Conservation (phyloP, 305 asterid species). For the Andrographis paniculata region DNA sequence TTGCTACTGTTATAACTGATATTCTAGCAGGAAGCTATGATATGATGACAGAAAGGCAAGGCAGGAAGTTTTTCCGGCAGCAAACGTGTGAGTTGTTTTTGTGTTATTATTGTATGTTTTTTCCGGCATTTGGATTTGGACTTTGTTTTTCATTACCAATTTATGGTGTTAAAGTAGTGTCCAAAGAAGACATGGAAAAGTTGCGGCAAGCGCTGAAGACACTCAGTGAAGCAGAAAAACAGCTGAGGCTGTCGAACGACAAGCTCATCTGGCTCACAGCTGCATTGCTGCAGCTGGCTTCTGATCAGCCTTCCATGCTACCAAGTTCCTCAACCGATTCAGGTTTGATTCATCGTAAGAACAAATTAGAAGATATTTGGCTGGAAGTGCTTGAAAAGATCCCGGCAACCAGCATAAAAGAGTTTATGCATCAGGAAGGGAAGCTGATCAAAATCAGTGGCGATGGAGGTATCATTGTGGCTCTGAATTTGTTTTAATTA, state of each 20-base stretch:
- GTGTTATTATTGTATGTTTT: no score
- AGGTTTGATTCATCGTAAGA: slow-evolving; percentile 46
- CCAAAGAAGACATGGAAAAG: slow-evolving; percentile 68
- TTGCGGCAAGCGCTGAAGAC: slow-evolving; percentile 69
- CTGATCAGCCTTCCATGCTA: slow-evolving; percentile 57
- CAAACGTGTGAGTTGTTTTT: slow-evolving; percentile 46
- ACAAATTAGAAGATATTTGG: slow-evolving; percentile 55
- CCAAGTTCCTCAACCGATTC: slow-evolving; percentile 52
- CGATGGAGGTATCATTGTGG: slow-evolving; percentile 45
- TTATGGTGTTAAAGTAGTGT: slow-evolving; percentile 34
- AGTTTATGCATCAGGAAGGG: slow-evolving; percentile 60
- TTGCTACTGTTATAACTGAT: slow-evolving; percentile 95
- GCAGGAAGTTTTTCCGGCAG: slow-evolving; percentile 74
- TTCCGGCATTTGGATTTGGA: no score
- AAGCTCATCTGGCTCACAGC: slow-evolving; percentile 75
- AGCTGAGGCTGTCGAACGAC: slow-evolving; percentile 64
- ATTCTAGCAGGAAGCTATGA: slow-evolving; percentile 92
- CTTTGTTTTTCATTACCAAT: no score
- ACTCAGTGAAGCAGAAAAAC: slow-evolving; percentile 77
- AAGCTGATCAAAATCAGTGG: slow-evolving; percentile 51
- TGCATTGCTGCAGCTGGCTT: slow-evolving; percentile 72
- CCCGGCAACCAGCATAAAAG: slow-evolving; percentile 38
- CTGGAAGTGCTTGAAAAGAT: slow-evolving; percentile 50
- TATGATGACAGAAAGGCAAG: slow-evolving; percentile 53
- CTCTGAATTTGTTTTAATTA: not conserved